Base-by-base conservation (phyloP, 306 rosid genomes). In the Rosa persica region DNA sequence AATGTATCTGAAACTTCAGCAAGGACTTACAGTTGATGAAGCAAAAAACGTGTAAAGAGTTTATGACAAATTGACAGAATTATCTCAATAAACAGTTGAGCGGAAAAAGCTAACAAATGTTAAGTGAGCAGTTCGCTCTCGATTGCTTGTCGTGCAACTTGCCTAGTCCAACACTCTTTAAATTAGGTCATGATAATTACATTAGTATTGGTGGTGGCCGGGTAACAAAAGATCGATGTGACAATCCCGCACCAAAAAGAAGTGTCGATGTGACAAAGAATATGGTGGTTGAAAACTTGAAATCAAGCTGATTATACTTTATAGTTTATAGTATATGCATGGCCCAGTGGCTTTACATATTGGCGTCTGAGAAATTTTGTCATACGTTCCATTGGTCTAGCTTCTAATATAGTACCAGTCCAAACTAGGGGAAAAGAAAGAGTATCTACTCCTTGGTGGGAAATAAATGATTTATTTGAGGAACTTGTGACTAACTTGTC, bases 201-300 rank as follows among this genome's bases (percentile, higher is more conserved):
- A 15, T 58, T 42, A 42, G 42, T 9, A 23, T 58, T 23, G 30
- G 54, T 42, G 54, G 78, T n/a, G 51, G 46, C 46, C 46, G 66
- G 39, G 39, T 13, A 5, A 74, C 9, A 48, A 8, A 74, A 42
- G 68, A 57, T 74, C 11, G 77, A 74, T 74, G 69, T 42, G 69
- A 74, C 78, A 61, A 73, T 73, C 42, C 30, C 42, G 38, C 66
- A 58, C 68, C 67, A 30, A 62, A 34, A 7, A 13, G 68, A 62
- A 62, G 17, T 13, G 38, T 27, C 38, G 68, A 62, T 62, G 9
- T 62, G 68, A 62, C 39, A 61, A 12, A 27, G 68, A 12, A 62
- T 27, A 61, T 27, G 27, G 5, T n/a, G 0, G 62, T 55, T n/a
- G 62, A 55, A 55, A 55, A n/a, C 27, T 55, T n/a, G 62, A 55